Percentiles rank a stretch among this genome's conserved stretches.
Evolutionary conservation across 1,139 yeast species (phyloP).

Genomic region (Taphrina deformans): DNA sequence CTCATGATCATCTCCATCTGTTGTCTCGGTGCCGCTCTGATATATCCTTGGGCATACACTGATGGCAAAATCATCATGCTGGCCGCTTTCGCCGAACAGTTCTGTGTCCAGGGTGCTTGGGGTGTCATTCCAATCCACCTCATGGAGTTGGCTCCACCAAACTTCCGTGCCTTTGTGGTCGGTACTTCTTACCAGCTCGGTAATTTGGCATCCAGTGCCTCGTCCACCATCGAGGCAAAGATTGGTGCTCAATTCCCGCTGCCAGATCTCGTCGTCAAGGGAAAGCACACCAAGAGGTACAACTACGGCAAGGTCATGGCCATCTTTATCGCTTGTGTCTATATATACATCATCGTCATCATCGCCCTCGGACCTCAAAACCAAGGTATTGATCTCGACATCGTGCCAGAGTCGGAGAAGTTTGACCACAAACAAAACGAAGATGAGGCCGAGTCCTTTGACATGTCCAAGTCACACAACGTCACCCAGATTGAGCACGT

Average conservation of each 20-base stretch:
- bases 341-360: conserved; percentile 60
- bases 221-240: conserved; percentile 77
- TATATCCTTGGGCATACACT: conserved; percentile 73
- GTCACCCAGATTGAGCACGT: conserved; percentile 10
- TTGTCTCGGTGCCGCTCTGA: conserved; percentile 64
- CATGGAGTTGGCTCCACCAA: conserved; percentile 70
- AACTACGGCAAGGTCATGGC: conserved; percentile 74
- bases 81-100: conserved; percentile 64
- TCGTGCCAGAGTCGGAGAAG: background rate
- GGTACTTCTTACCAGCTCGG: conserved; percentile 83
- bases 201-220: conserved; percentile 78
- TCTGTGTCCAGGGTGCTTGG: conserved; percentile 86
- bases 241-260: conserved; percentile 54
- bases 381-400: conserved; percentile 22
- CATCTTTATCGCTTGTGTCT: conserved; percentile 76
- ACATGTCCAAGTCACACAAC: background rate
- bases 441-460: conserved; percentile 3
- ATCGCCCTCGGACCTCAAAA: conserved; percentile 70
- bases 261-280: conserved; percentile 36
- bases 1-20: conserved; percentile 60
- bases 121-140: conserved; percentile 79
- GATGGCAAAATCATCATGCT: conserved; percentile 64
- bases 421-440: background rate
- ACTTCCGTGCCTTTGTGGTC: conserved; percentile 65
- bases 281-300: conserved; percentile 41